phyloP scores from a whole-genome alignment of 768 basidiomycete genomes.

The Rhodotorula toruloides region DNA sequence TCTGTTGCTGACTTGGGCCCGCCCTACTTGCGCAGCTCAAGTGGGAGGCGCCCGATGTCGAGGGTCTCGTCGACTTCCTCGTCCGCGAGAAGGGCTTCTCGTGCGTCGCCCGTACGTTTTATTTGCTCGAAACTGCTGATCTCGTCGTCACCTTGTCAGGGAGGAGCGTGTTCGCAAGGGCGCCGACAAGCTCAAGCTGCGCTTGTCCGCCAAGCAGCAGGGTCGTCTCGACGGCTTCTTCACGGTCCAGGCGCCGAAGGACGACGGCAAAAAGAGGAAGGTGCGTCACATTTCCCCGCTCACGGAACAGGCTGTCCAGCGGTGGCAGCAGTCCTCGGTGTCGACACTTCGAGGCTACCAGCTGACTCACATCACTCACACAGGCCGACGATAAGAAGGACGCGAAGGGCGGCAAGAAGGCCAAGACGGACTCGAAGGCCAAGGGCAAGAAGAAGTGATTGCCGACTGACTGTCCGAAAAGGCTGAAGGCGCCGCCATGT shows the following conservation, averaged over 20 bases:
- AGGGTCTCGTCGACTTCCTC: slow-evolving; percentile 87
- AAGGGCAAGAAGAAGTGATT: slow-evolving; percentile 27
- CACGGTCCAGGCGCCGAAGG: slow-evolving; percentile 50
- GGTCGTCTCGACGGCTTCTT: slow-evolving; percentile 92
- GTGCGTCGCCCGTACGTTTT: slow-evolving; percentile 52
- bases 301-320: too few species aligned
- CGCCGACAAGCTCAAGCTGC: slow-evolving; percentile 84
- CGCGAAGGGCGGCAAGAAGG: slow-evolving; percentile 29
- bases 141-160: slow-evolving; percentile 49
- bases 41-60: slow-evolving; percentile 88
- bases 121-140: not conserved
- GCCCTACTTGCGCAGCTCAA: slow-evolving; percentile 59
- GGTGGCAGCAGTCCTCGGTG: too few species aligned
- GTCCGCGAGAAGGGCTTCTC: slow-evolving; percentile 96
- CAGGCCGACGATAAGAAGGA: slow-evolving; percentile 37
- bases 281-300: not conserved
- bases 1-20: not conserved
- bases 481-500: too few species aligned
- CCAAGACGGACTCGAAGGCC: slow-evolving; percentile 28
- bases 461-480: too few species aligned
- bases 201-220: slow-evolving; percentile 84
- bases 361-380: not conserved
- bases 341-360: too few species aligned
- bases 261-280: slow-evolving; percentile 34
- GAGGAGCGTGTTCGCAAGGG: slow-evolving; percentile 95